Percentiles rank a stretch among this genome's conserved stretches.
Evolutionary conservation across 345 rosid species (phyloP).

Genomic region (Salix suchowensis): DNA sequence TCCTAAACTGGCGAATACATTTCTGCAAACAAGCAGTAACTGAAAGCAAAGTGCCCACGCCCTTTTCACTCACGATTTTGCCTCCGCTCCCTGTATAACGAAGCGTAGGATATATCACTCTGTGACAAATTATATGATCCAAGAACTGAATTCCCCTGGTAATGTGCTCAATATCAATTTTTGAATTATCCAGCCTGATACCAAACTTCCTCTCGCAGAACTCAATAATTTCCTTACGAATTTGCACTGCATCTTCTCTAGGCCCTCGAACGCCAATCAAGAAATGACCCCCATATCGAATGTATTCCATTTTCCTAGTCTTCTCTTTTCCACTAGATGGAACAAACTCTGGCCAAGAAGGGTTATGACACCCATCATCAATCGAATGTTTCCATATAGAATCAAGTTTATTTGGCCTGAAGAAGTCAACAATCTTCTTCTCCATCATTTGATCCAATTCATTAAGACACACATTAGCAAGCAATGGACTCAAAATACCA

Average conservation of each 20-base stretch:
- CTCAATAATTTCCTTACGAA: constrained; percentile 62
- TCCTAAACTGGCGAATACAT: constrained; percentile 70
- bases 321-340: constrained; percentile 86
- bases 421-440: constrained; percentile 53
- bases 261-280: constrained; percentile 91
- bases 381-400: constrained; percentile 86
- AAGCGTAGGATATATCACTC: constrained; percentile 81
- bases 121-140: constrained; percentile 78
- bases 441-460: constrained; percentile 87
- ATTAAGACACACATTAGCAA: constrained; percentile 76
- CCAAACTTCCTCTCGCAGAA: constrained; percentile 56
- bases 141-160: constrained; percentile 84
- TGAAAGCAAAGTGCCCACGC: constrained; percentile 89
- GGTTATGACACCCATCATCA: constrained; percentile 83
- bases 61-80: constrained; percentile 71
- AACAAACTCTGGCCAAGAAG: constrained; percentile 99
- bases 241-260: constrained; percentile 74
- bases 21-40: constrained; percentile 88
- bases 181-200: constrained; percentile 62
- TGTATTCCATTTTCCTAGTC: constrained; percentile 88
- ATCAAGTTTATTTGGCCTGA: constrained; percentile 70
- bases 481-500: constrained; percentile 89
- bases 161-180: constrained; percentile 81
- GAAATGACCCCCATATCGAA: constrained; percentile 84
- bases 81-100: constrained; percentile 84